Evolutionary conservation across 2,329 filamentous ascomycete species (phyloP).

Genomic region (Neoarthrinium moseri): DNA sequence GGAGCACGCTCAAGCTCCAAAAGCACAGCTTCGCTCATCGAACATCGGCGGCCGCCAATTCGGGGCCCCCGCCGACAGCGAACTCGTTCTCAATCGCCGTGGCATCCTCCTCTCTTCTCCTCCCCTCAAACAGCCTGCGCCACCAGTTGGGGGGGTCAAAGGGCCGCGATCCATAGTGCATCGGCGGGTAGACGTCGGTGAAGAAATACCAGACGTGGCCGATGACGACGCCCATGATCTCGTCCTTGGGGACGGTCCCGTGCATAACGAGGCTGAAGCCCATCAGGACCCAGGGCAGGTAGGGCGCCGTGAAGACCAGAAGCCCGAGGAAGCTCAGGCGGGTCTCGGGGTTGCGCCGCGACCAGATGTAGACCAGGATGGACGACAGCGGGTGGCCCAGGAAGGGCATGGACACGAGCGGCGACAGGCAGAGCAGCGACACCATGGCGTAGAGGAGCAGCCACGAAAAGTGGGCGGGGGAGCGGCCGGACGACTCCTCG

Average conservation of each 20-base stretch:
- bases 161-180: slow-evolving; percentile 81
- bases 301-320: slow-evolving; percentile 89
- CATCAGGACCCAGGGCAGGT: slow-evolving; percentile 94
- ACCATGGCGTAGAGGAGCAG: slow-evolving; percentile 81
- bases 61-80: slow-evolving; percentile 51
- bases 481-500: slow-evolving; percentile 90
- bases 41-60: slow-evolving; percentile 56
- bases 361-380: slow-evolving; percentile 97
- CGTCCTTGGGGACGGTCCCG: slow-evolving; percentile 86
- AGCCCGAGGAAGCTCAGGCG: slow-evolving; percentile 85
- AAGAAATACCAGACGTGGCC: slow-evolving; percentile 99
- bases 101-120: slow-evolving; percentile 44
- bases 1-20: too few relatives aligned
- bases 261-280: slow-evolving; percentile 90
- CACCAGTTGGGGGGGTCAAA: slow-evolving; percentile 90
- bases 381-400: slow-evolving; percentile 91
- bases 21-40: slow-evolving; percentile 16
- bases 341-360: slow-evolving; percentile 88
- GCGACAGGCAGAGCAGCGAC: slow-evolving; percentile 77
- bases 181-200: slow-evolving; percentile 89
- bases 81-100: slow-evolving; percentile 62
- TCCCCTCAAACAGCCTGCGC: slow-evolving; percentile 77
- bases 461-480: slow-evolving; percentile 93
- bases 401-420: slow-evolving; percentile 87
- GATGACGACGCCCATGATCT: slow-evolving; percentile 91